Conservation (phyloP, 2,329 filamentous ascomycete genomes). For the Dactylellina leptospora region DNA sequence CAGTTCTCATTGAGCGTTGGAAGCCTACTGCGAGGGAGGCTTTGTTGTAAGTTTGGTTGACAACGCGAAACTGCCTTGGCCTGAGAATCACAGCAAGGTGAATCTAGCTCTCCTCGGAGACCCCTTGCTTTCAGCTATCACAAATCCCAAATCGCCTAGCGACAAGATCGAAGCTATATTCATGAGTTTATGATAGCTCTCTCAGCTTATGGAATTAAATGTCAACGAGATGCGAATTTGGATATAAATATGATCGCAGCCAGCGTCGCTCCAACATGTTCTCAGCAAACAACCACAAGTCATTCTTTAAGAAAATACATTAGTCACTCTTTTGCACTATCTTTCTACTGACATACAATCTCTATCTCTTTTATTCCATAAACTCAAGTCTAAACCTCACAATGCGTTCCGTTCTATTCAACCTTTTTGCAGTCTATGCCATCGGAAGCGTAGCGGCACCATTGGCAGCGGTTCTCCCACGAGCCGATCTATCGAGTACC, state of each 20-base stretch:
- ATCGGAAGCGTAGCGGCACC: background rate
- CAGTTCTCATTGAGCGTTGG: background rate
- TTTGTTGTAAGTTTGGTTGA: background rate
- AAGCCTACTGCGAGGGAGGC: background rate
- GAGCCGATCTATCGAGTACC: too few relatives aligned
- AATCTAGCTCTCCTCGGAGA: too few relatives aligned
- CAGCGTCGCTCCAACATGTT: too few relatives aligned
- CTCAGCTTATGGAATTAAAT: too few relatives aligned
- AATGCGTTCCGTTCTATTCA: background rate
- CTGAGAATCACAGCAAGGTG: too few relatives aligned
- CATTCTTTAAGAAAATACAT: too few relatives aligned
- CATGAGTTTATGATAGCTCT: background rate
- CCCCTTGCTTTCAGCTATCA: background rate
- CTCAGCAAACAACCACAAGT: too few relatives aligned
- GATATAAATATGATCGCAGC: background rate
- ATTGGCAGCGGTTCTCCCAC: background rate
- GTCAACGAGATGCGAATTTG: background rate
- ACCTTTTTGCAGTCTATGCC: background rate
- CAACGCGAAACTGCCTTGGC: too few relatives aligned
- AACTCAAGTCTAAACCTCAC: background rate
- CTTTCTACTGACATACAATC: background rate
- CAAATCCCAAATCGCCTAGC: background rate
- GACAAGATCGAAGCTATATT: background rate
- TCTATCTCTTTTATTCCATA: background rate
- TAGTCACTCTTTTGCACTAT: background rate